Evolutionary conservation across 495 filamentous ascomycete species (phyloP).

Genomic region (Parathielavia hyrcaniae): DNA sequence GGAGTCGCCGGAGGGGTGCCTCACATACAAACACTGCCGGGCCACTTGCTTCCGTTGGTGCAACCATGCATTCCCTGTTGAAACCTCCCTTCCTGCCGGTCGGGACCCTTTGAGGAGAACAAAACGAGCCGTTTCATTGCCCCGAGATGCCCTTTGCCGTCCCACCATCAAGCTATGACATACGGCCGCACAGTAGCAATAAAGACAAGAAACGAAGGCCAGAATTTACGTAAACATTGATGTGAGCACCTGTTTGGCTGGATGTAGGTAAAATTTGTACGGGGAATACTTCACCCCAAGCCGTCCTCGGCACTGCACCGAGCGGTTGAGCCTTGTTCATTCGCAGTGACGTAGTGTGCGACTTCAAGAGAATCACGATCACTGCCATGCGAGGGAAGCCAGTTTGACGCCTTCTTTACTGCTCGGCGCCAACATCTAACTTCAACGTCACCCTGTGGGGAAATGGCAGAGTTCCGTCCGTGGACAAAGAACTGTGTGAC

Average conservation of each 20-base stretch:
- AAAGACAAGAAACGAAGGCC: neutral
- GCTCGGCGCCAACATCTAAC: neutral
- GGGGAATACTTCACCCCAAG: too few relatives aligned
- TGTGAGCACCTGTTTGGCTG: too few relatives aligned
- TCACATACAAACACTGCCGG: constrained; percentile 1
- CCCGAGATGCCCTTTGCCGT: neutral
- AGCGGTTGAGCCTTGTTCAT: too few relatives aligned
- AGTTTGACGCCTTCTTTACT: neutral
- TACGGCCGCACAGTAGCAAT: neutral
- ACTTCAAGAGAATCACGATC: neutral
- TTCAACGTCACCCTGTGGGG: neutral
- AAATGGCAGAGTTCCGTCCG: neutral
- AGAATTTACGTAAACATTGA: neutral
- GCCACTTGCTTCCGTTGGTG: constrained; percentile 11
- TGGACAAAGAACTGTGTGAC: neutral
- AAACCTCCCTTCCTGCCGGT: constrained; percentile 1
- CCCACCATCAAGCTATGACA: neutral
- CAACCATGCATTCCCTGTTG: neutral
- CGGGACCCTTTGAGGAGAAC: neutral
- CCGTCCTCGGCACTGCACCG: too few relatives aligned
- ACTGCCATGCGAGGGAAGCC: neutral
- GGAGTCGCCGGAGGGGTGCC: constrained; percentile 5
- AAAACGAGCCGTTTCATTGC: neutral
- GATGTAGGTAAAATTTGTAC: too few relatives aligned
- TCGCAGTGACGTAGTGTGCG: too few relatives aligned